Evolutionary conservation across 352 stramenopile genomes (phyloP), one percentile per base, ranked within the genome.

Genomic region (Phytophthora tentaculata): DNA sequence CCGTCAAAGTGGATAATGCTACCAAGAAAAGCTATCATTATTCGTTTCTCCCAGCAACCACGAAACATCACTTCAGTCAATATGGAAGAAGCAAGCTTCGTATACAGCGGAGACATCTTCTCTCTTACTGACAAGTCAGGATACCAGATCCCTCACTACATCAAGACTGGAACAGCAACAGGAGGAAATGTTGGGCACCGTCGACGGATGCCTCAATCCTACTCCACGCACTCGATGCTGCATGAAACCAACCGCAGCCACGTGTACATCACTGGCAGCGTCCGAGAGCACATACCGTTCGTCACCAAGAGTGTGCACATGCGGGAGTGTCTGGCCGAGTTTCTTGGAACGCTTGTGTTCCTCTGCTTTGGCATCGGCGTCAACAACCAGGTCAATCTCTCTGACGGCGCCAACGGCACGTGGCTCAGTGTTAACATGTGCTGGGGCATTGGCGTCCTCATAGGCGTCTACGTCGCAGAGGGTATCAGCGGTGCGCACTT

Each of bases 351-450:
- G 1, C 81, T 89, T 39, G 67, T 87, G 49, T 69, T 89, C 45
- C 61, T 87, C 50, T 67, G 60, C 24, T 89, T 89, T 54, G 81
- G 81, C 0, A 54, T 79, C 19, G 81, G 78, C 41, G 80, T 84
- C 2, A 83, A 83, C 59, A 76, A 80, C 35, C 74, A 89, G 69
- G 71, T 87, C 3, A 70, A 64, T 6, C 60, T 89, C 0, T 88
- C 78, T 17, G 69, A 77, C 6, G 73, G 70, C 37, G 61, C 52
- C 37, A 84, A 82, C 50, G 83, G 83, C 37, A 86, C 79, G 43
- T 89, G 77, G 68, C 64, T 87, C 19, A 88, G 81, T 56, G 84
- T 91, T 67, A 88, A 80, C 19, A 69, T 74, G 43, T 74, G 67
- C 54, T 74, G 67, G 61, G 67, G 67, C 0, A 74, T 72, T 22